Evolutionary conservation across 345 rosid species (phyloP).

Genomic region (Eucalyptus marginata): DNA sequence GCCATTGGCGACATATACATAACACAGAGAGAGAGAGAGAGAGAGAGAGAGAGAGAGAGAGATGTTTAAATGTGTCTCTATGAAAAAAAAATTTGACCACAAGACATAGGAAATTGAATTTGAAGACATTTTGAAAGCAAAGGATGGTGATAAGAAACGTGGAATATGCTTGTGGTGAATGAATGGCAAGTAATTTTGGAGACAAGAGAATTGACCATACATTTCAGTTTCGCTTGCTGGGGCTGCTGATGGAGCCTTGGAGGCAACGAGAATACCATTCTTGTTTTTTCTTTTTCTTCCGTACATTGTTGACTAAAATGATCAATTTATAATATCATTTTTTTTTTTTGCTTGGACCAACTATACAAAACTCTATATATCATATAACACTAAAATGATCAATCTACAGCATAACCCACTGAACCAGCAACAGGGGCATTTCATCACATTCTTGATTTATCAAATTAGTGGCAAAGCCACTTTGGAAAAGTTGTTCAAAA

Average conservation of each 20-base stretch:
- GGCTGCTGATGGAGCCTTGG: not conserved
- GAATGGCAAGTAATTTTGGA: not conserved
- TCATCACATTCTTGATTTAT: not conserved
- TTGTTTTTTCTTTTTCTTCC: not conserved
- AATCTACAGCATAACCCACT: not conserved
- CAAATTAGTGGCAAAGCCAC: not conserved
- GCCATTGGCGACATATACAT: not conserved
- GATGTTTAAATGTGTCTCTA: not conserved
- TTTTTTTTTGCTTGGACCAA: too few species aligned
- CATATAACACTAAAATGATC: not conserved
- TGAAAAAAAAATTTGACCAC: not conserved
- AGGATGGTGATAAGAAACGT: not conserved
- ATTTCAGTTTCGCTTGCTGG: not conserved
- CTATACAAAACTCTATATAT: too few species aligned
- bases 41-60: too few species aligned
- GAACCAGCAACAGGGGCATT: not conserved
- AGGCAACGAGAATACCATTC: not conserved
- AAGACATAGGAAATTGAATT: not conserved
- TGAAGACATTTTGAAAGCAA: not conserved
- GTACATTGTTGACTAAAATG: not conserved
- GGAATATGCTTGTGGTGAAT: not conserved
- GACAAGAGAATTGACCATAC: not conserved
- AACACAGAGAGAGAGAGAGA: too few species aligned
- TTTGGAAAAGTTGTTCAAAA: not conserved
- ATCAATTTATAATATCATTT: not conserved